phyloP scores from a whole-genome alignment of 768 basidiomycete genomes.

The Guyanaporus albipodus region DNA sequence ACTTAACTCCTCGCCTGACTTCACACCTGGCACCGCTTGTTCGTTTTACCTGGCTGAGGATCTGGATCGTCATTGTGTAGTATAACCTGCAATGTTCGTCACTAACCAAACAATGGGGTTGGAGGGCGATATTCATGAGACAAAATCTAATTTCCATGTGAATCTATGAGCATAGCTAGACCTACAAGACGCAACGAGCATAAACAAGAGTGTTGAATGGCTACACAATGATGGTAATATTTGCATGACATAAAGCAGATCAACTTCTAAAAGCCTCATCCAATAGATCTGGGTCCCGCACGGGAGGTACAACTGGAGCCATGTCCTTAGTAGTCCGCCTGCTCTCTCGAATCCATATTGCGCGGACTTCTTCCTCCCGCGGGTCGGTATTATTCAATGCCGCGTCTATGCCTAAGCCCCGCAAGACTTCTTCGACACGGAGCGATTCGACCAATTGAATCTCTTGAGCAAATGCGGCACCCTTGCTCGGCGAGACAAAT shows the following conservation, averaged over 20 bases:
- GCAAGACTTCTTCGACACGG: constrained; percentile 63
- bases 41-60: too few relatives aligned
- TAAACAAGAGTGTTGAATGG: constrained; percentile 5
- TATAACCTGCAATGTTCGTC: too few relatives aligned
- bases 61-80: too few relatives aligned
- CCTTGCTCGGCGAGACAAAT: constrained; percentile 39
- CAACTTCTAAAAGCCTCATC: constrained; percentile 34
- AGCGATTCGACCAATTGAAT: constrained; percentile 55
- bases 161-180: constrained; percentile 26
- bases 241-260: constrained; percentile 10
- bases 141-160: constrained; percentile 10
- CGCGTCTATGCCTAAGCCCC: constrained; percentile 51
- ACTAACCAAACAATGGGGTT: too few relatives aligned
- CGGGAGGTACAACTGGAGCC: constrained; percentile 16
- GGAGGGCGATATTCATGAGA: too few relatives aligned
- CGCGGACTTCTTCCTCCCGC: constrained; percentile 41
- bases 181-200: constrained; percentile 7
- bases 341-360: constrained; percentile 41
- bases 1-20: too few relatives aligned
- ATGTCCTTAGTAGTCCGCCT: constrained; percentile 36
- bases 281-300: constrained; percentile 19
- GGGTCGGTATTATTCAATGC: constrained; percentile 28
- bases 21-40: too few relatives aligned
- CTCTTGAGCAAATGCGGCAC: constrained; percentile 39
- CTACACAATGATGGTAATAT: constrained; percentile 6